These are phyloP conservation scores for Ilex aquifolium DNA, from an alignment of 257 asterid species.

Conservation along the genomic window DNA sequence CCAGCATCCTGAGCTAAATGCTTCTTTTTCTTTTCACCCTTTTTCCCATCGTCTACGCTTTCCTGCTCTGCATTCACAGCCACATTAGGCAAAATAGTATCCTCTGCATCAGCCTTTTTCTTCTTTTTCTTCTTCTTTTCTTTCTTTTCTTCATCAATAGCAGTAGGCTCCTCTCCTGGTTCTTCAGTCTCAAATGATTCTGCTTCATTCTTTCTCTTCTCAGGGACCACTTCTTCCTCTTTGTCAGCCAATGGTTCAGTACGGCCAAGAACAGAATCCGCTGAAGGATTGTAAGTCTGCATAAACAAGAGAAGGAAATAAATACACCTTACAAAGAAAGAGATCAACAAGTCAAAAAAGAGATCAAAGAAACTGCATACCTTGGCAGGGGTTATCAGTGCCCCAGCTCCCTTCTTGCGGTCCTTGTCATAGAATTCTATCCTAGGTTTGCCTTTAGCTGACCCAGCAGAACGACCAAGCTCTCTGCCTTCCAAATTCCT, in stretches of 20 bases:
- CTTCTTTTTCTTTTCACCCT: conserved; percentile 6
- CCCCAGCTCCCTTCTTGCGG: conserved; percentile 68
- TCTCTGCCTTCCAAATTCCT: conserved; percentile 72
- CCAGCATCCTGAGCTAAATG: conserved; percentile 11
- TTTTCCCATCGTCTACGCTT: conserved; percentile 28
- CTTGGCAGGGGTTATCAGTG: conserved; percentile 68
- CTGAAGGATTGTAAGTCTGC: conserved; percentile 71
- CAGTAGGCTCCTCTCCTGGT: conserved; percentile 25
- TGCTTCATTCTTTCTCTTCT: conserved; percentile 8
- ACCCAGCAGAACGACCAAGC: conserved; percentile 62
- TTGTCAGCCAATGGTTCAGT: conserved; percentile 32
- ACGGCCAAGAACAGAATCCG: conserved; percentile 52
- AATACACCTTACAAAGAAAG: neutral
- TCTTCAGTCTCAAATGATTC: too few species aligned
- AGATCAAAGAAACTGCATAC: conserved; percentile 13
- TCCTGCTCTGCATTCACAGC: conserved; percentile 29
- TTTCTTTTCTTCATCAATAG: conserved; percentile 29
- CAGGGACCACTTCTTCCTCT: conserved; percentile 16
- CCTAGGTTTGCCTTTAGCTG: conserved; percentile 77
- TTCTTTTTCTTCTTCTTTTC: conserved; percentile 31
- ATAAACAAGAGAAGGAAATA: neutral
- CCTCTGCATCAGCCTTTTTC: conserved; percentile 28
- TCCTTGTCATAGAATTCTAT: conserved; percentile 81
- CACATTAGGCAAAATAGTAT: conserved; percentile 3
- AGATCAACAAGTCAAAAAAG: neutral